phyloP scores from a whole-genome alignment of 352 stramenopile genomes.

The Globisporangium iwayamae region DNA sequence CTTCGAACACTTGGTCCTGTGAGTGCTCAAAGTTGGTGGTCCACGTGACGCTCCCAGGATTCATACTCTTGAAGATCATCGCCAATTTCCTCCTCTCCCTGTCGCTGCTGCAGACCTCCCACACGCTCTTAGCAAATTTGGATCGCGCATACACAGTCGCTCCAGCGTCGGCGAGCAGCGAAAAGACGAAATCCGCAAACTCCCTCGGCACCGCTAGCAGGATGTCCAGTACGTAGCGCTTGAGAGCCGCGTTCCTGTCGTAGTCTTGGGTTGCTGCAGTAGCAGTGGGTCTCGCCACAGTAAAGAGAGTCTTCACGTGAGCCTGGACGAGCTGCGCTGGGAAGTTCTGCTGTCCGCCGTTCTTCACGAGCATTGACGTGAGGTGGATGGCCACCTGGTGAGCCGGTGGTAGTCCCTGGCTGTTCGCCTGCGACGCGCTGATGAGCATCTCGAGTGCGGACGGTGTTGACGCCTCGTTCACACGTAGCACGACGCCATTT shows the following conservation, averaged over 20 bases:
- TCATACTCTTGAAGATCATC: constrained; percentile 19
- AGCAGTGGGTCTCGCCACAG: neutral
- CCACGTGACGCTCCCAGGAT: neutral
- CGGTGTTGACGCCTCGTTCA: constrained; percentile 53
- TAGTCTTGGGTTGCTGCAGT: constrained; percentile 2
- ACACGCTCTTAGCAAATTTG: constrained; percentile 26
- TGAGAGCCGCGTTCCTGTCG: constrained; percentile 2
- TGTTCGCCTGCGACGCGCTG: neutral
- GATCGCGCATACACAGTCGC: constrained; percentile 13
- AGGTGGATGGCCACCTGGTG: constrained; percentile 44
- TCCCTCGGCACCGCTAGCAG: constrained; percentile 50
- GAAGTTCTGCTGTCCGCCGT: constrained; percentile 46
- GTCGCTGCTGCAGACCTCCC: constrained; percentile 30
- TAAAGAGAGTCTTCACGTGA: constrained; percentile 47
- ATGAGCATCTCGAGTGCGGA: constrained; percentile 39
- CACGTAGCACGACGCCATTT: constrained; percentile 52
- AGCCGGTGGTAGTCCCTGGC: neutral
- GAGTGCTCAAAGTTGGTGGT: neutral
- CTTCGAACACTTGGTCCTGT: neutral
- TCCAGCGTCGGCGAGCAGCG: constrained; percentile 27
- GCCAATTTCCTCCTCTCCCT: constrained; percentile 28
- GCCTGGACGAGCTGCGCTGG: constrained; percentile 64
- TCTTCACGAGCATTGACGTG: constrained; percentile 63
- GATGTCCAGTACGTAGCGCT: constrained; percentile 45
- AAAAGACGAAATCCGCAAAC: constrained; percentile 45